A percentile compares a stretch with the other conserved stretches of the same genome.
phyloP scores from a whole-genome alignment of 306 rosid species.

The Oemleria cerasiformis region DNA sequence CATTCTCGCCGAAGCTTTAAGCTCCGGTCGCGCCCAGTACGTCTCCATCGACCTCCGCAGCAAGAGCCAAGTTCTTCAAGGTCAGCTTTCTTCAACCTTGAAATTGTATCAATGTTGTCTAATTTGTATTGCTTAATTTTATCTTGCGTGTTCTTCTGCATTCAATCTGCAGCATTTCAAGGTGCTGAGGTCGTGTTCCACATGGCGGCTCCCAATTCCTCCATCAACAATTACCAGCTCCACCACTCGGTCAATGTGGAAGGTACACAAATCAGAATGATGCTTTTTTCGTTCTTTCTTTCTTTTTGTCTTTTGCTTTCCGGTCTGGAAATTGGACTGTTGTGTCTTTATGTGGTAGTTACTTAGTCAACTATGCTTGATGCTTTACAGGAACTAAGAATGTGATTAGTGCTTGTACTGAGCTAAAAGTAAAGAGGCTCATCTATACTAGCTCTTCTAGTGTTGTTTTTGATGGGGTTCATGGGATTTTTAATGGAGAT shows the following conservation, averaged over 20 bases:
- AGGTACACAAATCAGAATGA: conserved; percentile 37
- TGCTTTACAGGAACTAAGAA: conserved; percentile 67
- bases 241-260: conserved; percentile 87
- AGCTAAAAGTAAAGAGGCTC: conserved; percentile 75
- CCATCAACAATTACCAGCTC: conserved; percentile 72
- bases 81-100: conserved; percentile 18
- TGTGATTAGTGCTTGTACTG: conserved; percentile 77
- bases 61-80: conserved; percentile 65
- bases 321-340: neutral
- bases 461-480: conserved; percentile 89
- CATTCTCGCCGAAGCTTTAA: conserved; percentile 63
- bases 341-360: too few relatives aligned
- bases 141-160: neutral
- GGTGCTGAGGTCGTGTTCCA: conserved; percentile 92
- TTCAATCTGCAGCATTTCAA: conserved; percentile 49
- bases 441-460: conserved; percentile 90
- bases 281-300: neutral
- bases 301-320: neutral
- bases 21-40: conserved; percentile 71
- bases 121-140: neutral
- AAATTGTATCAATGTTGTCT: neutral
- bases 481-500: conserved; percentile 61
- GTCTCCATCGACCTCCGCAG: conserved; percentile 68
- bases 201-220: conserved; percentile 96
- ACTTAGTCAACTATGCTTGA: neutral